These are phyloP conservation scores for Wickerhamomyces rabaulensis DNA, from an alignment of 805 yeast genomes.

Conservation along the genomic window DNA sequence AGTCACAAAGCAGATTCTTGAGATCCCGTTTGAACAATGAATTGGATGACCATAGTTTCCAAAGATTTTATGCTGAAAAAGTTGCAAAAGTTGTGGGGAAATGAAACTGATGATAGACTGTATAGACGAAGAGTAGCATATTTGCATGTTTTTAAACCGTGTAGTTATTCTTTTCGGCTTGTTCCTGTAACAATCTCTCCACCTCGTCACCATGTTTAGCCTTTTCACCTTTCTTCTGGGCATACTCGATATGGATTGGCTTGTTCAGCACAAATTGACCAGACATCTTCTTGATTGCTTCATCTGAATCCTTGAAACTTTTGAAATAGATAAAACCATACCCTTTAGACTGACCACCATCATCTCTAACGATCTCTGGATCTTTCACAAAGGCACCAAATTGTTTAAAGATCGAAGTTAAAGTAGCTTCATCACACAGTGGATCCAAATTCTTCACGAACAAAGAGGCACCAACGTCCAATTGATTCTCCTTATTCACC, in stretches of 20 bases:
- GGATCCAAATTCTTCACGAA: conserved; percentile 67
- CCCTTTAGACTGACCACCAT: conserved; percentile 46
- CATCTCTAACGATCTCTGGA: conserved; percentile 47
- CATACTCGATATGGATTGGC: conserved; percentile 58
- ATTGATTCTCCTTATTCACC: conserved; percentile 29
- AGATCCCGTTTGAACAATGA: conserved; percentile 74
- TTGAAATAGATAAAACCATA: conserved; percentile 63
- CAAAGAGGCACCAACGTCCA: conserved; percentile 59
- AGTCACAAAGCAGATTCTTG: conserved; percentile 93
- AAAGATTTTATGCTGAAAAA: conserved; percentile 7
- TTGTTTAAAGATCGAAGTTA: conserved; percentile 45
- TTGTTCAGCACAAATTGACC: conserved; percentile 66
- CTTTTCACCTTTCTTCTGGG: conserved; percentile 39
- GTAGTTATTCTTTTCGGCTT: conserved; percentile 44
- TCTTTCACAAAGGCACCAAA: conserved; percentile 59
- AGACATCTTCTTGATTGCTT: conserved; percentile 64
- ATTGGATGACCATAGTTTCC: conserved; percentile 14
- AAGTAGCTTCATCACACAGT: conserved; percentile 53
- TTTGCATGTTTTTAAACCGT: neutral
- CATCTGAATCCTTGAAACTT: conserved; percentile 63
- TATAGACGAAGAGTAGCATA: too few relatives aligned
- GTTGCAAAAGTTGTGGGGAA: conserved; percentile 3
- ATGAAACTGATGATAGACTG: too few relatives aligned
- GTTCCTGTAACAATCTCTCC: conserved; percentile 66
- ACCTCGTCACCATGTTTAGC: conserved; percentile 69